Evolutionary conservation across 768 basidiomycete species (phyloP).

Genomic region (Candolleomyces eurysporus): DNA sequence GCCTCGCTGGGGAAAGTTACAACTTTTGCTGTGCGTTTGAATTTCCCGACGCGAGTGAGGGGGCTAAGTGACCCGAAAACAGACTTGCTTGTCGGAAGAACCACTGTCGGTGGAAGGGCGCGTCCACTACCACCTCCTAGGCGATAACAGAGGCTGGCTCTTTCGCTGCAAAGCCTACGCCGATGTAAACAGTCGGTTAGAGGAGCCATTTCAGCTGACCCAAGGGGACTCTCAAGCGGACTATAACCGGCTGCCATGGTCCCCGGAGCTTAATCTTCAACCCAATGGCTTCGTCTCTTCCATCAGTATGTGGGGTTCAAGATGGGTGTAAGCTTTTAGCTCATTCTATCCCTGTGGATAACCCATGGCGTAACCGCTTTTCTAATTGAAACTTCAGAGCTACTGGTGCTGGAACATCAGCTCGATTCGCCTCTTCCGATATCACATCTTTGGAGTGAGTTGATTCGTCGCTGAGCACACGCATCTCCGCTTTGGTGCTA

Average conservation of each 20-base stretch:
- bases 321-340: constrained; percentile 43
- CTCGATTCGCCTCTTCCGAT: constrained; percentile 50
- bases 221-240: background rate
- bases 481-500: background rate
- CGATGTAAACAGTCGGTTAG: background rate
- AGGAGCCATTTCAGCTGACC: background rate
- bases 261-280: constrained; percentile 41
- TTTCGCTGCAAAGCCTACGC: constrained; percentile 20
- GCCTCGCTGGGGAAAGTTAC: constrained; percentile 40
- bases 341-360: background rate
- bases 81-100: background rate
- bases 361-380: constrained; percentile 2
- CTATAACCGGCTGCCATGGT: constrained; percentile 28
- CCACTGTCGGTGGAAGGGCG: background rate
- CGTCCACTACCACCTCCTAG: constrained; percentile 37
- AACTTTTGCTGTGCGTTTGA: constrained; percentile 42
- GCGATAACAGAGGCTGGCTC: constrained; percentile 51
- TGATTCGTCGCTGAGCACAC: background rate
- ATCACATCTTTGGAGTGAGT: constrained; percentile 38
- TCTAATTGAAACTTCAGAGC: constrained; percentile 34
- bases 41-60: background rate
- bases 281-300: constrained; percentile 47
- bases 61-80: background rate
- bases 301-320: constrained; percentile 43
- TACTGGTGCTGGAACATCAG: constrained; percentile 53